Evolutionary conservation across 2,329 filamentous ascomycete species (phyloP).

Genomic region (Fusarium denticulatum): DNA sequence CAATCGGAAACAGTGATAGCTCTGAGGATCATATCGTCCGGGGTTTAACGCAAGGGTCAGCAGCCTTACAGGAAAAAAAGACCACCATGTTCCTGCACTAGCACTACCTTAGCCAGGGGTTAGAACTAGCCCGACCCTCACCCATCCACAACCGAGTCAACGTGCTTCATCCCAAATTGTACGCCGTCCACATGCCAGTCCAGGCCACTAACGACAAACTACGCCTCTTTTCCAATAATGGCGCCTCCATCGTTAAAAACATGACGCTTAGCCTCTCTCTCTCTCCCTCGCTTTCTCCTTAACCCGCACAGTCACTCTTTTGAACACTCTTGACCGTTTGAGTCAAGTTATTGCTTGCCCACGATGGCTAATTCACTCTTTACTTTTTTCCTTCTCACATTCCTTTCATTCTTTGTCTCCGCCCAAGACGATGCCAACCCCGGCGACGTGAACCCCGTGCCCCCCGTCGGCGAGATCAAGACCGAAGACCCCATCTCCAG

Average conservation of each 20-base stretch:
- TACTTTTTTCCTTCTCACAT: conserved; percentile 31
- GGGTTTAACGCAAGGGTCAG: background rate
- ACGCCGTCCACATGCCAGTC: conserved; percentile 31
- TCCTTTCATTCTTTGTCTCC: conserved; percentile 15
- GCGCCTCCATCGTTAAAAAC: conserved; percentile 17
- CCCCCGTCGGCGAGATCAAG: conserved; percentile 36
- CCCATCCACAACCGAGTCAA: conserved; percentile 1
- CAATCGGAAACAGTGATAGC: background rate
- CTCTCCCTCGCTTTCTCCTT: background rate
- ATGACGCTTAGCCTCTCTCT: background rate
- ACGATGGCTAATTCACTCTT: conserved; percentile 40
- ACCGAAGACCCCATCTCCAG: conserved; percentile 39
- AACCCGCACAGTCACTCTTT: conserved; percentile 2
- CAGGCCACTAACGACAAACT: background rate
- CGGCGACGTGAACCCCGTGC: conserved; percentile 35
- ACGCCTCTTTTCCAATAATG: conserved; percentile 16
- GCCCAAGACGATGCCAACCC: conserved; percentile 20
- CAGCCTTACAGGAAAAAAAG: conserved; percentile 23
- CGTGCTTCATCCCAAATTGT: conserved; percentile 9
- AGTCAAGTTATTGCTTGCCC: background rate
- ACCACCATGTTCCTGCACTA: conserved; percentile 17
- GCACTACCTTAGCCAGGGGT: conserved; percentile 14
- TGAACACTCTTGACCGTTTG: background rate
- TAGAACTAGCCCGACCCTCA: background rate
- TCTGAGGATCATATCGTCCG: background rate